Base-by-base conservation (phyloP, 352 stramenopile species). In the Stramenopiles sp. region DNA sequence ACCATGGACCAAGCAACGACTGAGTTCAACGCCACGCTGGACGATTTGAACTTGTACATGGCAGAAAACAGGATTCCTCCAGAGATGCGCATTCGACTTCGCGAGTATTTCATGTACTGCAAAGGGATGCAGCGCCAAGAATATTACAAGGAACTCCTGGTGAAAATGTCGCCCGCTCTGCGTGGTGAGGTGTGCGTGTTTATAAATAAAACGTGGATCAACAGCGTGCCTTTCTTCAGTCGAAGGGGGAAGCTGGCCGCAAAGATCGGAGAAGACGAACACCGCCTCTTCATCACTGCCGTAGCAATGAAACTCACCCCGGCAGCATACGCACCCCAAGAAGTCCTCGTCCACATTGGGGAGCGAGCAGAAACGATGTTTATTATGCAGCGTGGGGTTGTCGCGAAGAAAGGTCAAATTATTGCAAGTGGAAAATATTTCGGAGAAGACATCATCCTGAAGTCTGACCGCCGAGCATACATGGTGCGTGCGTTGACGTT, bases 1-100 rank as follows among this genome's bases (percentile, higher is more conserved):
- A 78, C 68, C 37, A 75, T 81, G 37, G 76, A 78, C 68, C 49
- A 77, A 37, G 33, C 75, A 4, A 68, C 4, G 6, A 37, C 49
- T 30, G 68, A 78, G 30, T 69, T 77, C 34, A 49, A 78, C n/a
- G 49, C 37, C 0, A 33, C 76, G 4, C 73, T 79, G 36, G 78
- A 81, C 49, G 35, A 80, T 12, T 30, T 81, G 6, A 79, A 80
- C 76, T 49, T 78, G 30, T 80, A 73, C 74, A 80, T 81, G 76
- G 78, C 77, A 4, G 53, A 77, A 6, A 74, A 76, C 1, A 37
- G 68, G 1, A 37, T 80, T 1, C 37, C 73, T 30, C 4, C 49
- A 3, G 34, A 63, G 0, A 4, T 76, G n/a, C 30, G 76, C 1
- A 32, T 76, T 34, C 48, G 49, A n/a, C 25, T 81, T 0, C 76